Base-by-base conservation (phyloP, 2,329 filamentous ascomycete species). In the Penicillium hesseltinei region DNA sequence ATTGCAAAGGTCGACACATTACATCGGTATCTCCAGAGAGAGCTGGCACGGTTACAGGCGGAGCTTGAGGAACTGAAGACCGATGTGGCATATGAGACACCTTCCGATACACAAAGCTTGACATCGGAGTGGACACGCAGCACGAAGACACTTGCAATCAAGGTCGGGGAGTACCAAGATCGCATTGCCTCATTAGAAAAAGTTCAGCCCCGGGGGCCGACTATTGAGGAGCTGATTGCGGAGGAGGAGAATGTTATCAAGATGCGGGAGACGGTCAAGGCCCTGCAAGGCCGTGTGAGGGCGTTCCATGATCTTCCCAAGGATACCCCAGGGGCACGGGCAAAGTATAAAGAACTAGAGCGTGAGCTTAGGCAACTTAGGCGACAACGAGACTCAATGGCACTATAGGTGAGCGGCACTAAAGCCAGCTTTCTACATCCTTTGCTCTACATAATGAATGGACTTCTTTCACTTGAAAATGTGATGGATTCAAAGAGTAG, bases 51-150 rank as follows among this genome's bases (percentile, higher is more conserved):
- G 15, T 54, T 77, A 40, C 66, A 66, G 36, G 33, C 58, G 11
- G 69, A 74, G 44, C 54, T 75, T 42, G 58, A 71, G 15, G 62
- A 68, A 2, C 67, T 75, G 33, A 73, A 63, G 36, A 68, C 68
- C 13, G 61, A 76, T 44, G 59, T 66, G 27, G 66, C 67, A 51
- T 88, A 84, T 66, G 80, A 83, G 17, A 81, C 84, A 0, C 74
- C 85, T 0, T 68, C 83, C 0, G 79, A 85, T 60, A 76, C 92
- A 4, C 83, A 85, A 11, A 85, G 85, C 62, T 82, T 88, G 62
- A 93, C 91, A n/a, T 80, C 87, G 4, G 88, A 94, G 50, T 84
- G 89, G 74, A 85, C 87, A 62, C 85, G 89, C 54, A 85, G 82
- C 55, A 84, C 88, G 48, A 91, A 91, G 70, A 75, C 83, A n/a